These are phyloP conservation scores for Apiospora pterosperma DNA, from an alignment of 2,329 filamentous ascomycete species.

Conservation along the genomic window DNA sequence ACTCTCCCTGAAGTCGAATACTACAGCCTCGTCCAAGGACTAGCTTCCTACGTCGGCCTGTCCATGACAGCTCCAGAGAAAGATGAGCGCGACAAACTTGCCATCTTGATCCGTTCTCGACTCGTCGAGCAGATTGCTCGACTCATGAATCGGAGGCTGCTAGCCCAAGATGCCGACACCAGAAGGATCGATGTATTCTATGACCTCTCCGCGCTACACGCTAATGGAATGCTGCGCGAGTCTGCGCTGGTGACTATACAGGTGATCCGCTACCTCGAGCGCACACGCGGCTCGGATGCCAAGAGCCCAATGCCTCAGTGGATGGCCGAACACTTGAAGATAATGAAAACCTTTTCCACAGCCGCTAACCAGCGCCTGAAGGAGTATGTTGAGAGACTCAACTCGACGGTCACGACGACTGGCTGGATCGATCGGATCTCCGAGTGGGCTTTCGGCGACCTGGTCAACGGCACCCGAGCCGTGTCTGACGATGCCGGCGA, in stretches of 20 bases:
- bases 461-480: slow-evolving; percentile 4
- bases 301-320: slow-evolving; percentile 29
- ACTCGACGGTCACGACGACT: slow-evolving; percentile 24
- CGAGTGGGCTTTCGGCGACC: slow-evolving; percentile 27
- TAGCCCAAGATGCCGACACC: not conserved
- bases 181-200: slow-evolving; percentile 14
- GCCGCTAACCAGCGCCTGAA: slow-evolving; percentile 26
- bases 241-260: slow-evolving; percentile 29
- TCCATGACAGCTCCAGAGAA: not conserved
- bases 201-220: slow-evolving; percentile 30
- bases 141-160: not conserved
- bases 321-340: slow-evolving; percentile 28
- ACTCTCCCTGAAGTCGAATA: not conserved
- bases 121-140: not conserved
- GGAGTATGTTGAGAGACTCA: slow-evolving; percentile 27
- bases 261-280: slow-evolving; percentile 25
- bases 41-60: not conserved
- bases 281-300: slow-evolving; percentile 24
- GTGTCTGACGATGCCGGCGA: slow-evolving; percentile 12
- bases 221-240: slow-evolving; percentile 34
- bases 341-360: slow-evolving; percentile 20
- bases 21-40: not conserved
- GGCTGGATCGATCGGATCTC: slow-evolving; percentile 36
- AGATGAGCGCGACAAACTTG: not conserved
- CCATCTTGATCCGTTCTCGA: not conserved